Conservation (phyloP, 1,284 basidiomycete species). For the Ganoderma resinaceum region DNA sequence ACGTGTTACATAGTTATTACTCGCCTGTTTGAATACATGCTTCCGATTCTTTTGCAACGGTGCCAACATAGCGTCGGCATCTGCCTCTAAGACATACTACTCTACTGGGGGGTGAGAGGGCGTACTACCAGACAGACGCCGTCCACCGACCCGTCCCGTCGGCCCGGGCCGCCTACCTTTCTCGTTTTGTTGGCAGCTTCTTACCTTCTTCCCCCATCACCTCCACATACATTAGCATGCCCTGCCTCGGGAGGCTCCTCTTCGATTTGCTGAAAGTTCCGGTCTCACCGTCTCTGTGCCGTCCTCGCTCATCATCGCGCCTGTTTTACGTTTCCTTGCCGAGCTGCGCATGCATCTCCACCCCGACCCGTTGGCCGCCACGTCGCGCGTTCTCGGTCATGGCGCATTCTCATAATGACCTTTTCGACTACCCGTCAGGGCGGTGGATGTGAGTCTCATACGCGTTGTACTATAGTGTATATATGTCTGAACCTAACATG, state of each 20-base stretch:
- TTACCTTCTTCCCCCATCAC: no score
- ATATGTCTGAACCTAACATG: slow-evolving; percentile 35
- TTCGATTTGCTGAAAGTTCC: not conserved
- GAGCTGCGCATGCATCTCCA: not conserved
- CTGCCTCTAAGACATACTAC: no score
- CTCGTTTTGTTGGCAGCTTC: no score
- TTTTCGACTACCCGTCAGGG: slow-evolving; percentile 53
- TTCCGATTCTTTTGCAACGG: no score
- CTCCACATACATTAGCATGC: not conserved
- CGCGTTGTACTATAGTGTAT: slow-evolving; percentile 35
- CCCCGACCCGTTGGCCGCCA: slow-evolving; percentile 34
- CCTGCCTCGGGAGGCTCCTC: not conserved
- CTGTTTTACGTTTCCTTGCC: not conserved
- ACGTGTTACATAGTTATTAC: no score
- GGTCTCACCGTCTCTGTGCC: not conserved
- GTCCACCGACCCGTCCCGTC: no score
- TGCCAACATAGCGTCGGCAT: no score
- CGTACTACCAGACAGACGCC: no score
- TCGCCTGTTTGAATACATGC: no score
- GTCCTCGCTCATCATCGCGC: not conserved
- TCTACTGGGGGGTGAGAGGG: no score
- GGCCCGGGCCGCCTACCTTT: no score
- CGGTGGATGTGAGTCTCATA: slow-evolving; percentile 50
- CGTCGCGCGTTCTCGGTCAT: slow-evolving; percentile 44
- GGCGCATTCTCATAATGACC: slow-evolving; percentile 40